Evolutionary conservation across 768 basidiomycete genomes (phyloP).

Genomic region (Boletus insuetus): DNA sequence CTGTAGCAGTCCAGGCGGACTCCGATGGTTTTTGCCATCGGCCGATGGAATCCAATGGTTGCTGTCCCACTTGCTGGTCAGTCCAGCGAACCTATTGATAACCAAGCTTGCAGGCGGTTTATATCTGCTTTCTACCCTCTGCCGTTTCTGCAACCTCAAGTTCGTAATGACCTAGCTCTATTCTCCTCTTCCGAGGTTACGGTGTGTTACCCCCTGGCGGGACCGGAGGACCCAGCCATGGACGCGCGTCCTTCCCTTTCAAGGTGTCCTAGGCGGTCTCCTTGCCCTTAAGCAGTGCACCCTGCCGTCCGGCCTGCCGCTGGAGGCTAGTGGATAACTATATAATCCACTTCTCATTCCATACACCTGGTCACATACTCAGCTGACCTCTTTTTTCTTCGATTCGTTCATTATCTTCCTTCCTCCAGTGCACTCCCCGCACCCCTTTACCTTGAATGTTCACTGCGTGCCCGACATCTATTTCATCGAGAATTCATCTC

Average conservation of each 20-base stretch:
- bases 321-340: background rate
- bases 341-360: background rate
- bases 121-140: no score
- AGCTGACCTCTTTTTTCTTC: background rate
- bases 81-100: background rate
- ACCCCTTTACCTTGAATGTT: constrained; percentile 1
- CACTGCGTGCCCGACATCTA: background rate
- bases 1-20: background rate
- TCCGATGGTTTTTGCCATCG: background rate
- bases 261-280: background rate
- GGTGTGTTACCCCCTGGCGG: background rate
- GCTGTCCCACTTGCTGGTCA: background rate
- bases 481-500: background rate
- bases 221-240: background rate
- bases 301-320: background rate
- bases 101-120: background rate
- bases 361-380: background rate
- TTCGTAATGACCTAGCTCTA: background rate
- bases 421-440: background rate
- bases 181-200: background rate
- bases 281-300: background rate
- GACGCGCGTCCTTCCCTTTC: background rate
- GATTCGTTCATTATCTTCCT: background rate
- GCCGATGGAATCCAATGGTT: background rate
- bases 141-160: background rate